Percentiles rank a stretch among this genome's conserved stretches.
Conservation (phyloP, 139 green algal genomes). For the Marvania coccoides region DNA sequence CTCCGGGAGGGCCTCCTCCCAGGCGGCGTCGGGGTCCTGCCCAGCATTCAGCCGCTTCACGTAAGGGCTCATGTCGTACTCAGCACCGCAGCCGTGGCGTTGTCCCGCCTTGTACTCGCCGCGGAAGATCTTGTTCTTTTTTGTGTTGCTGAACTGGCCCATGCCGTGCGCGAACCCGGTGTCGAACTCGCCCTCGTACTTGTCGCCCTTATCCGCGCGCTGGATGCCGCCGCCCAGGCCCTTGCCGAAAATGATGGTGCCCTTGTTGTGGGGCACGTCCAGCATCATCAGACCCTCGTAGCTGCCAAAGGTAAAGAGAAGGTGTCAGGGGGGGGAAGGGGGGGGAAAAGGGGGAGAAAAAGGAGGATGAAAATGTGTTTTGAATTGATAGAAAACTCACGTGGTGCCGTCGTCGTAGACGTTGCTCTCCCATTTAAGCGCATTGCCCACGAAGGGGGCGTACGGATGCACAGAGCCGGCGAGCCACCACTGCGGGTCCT, state of each 20-base stretch:
- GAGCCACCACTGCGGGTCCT: constrained; percentile 67
- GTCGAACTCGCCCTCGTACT: constrained; percentile 85
- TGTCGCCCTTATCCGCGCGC: constrained; percentile 49
- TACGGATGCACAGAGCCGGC: constrained; percentile 65
- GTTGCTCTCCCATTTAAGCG: constrained; percentile 76
- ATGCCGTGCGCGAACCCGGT: constrained; percentile 77
- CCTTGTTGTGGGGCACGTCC: constrained; percentile 71
- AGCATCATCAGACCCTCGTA: constrained; percentile 77
- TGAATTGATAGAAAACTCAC: constrained; percentile 45
- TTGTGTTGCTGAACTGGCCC: constrained; percentile 58
- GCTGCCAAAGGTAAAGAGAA: too few relatives aligned
- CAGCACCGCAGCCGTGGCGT: constrained; percentile 60
- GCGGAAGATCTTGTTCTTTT: constrained; percentile 56
- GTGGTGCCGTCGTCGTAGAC: constrained; percentile 87
- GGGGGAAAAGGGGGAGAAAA: not conserved
- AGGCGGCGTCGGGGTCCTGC: constrained; percentile 37
- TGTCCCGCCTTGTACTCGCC: constrained; percentile 74
- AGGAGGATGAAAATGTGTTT: not conserved
- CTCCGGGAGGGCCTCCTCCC: constrained; percentile 32
- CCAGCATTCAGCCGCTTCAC: constrained; percentile 54
- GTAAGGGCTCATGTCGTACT: constrained; percentile 61
- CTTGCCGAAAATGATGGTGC: constrained; percentile 75
- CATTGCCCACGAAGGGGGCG: constrained; percentile 75
- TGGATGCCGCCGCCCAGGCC: constrained; percentile 69
- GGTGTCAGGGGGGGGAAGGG: too few relatives aligned